Evolutionary conservation across 2,329 filamentous ascomycete genomes (phyloP), one percentile per base, ranked within the genome.

Genomic region (Pyrenophora seminiperda): DNA sequence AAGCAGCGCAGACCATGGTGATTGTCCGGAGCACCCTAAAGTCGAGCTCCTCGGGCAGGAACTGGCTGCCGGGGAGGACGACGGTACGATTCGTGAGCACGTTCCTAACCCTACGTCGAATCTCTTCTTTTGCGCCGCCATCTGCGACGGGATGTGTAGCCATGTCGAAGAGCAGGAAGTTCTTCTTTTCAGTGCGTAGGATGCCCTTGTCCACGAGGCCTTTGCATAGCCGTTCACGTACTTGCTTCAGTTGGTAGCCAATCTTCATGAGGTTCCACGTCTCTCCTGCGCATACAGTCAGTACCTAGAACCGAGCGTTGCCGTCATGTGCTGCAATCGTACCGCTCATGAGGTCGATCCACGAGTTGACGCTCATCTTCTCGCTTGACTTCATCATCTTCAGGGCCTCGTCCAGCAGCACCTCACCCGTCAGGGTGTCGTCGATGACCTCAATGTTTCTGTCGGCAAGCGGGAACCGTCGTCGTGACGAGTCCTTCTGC

Each of bases 251-350:
- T 80, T 99, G 94, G 77, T 99, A 99, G 73, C 94, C 94, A 67
- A 99, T 99, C 81, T 99, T 99, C 94, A 99, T 97, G 60, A 99
- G 80, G 73, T 99, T 99, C 94, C 94, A 99, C 47, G 94, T 99
- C 77, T 99, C 94, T 73, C 94, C 93, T 97, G 70, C 51, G 43
- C 30, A 32, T 37, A 20, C 20, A 47, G 57, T 68, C 59, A 70
- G 70, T 41, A 24, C 10, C 45, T 15, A 24, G 38, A 27, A 37
- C 15, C 38, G 42, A 38, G 33, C 31, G 41, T 34, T 20, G 37
- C 13, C 13, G 24, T 27, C 4, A 32, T 32, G 24, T 17, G 43
- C 27, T 30, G 32, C 34, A 10, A 41, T 45, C 70, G 65, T 84
- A 97, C 93, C 94, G 75, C 92, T 97, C 91, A 99, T 93, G 63